Evolutionary conservation across 805 yeast species (phyloP), one percentile per base, ranked within the genome.

Genomic region (Cephaloascus albidus): DNA sequence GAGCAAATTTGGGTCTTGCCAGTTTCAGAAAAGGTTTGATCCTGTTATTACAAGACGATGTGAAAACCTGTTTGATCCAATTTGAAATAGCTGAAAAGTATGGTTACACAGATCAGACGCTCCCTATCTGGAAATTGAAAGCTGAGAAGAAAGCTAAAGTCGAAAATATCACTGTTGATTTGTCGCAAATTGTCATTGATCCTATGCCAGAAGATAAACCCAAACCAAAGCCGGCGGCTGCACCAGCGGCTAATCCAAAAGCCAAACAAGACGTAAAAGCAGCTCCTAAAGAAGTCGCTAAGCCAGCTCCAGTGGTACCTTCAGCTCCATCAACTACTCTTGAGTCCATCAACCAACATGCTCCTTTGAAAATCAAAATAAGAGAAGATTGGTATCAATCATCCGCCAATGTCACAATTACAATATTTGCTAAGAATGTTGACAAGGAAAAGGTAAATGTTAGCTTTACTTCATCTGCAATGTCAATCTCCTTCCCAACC

Each of bases 391-490:
- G 72, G 63, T 34, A 14, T 60, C 96, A 93, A 56, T 69, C 79
- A 14, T 50, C 61, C 8, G 61, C 61, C 1, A 54, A 56, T 3
- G 74, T 88, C 12, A 78, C 80, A 1, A 64, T 89, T 20, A 76
- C 90, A 2, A 60, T 90, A 4, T 90, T 81, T 51, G 76, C 85
- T 36, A 79, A 82, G 44, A 72, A 72, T 33, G 72, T 86, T 15
- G 78, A 81, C 6, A 53, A 66, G 35, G 77, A 74, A 4, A 57
- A 63, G 1, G 55, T 68, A 3, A 54, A 59, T 5, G 65, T 79
- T 4, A 59, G 64, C 0, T 66, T 74, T 42, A 43, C 51, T 1
- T 37, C 54, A 8, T 51, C 48, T 2, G 57, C 72, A 1, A 53
- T 78, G 2, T 40, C 51, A 12, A 66, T 72, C 36, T 51, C 62